Conservation (phyloP, 2,329 filamentous ascomycete species). For the Scedosporium apiospermum region DNA sequence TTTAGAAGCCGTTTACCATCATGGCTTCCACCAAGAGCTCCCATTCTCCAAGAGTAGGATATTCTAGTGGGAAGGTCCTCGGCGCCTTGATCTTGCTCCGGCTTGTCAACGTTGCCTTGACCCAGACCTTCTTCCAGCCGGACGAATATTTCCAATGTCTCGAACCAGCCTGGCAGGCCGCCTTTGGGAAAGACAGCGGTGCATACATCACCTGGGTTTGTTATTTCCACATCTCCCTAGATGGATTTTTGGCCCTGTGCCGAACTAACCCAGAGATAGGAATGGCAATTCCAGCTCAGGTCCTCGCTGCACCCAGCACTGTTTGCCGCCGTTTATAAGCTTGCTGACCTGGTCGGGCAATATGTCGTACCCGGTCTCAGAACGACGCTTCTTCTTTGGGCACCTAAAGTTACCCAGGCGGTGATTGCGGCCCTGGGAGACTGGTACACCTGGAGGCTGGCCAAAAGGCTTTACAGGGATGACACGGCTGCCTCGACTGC, state of each 20-base stretch:
- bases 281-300: conserved; percentile 83
- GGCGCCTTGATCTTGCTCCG: conserved; percentile 55
- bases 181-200: conserved; percentile 66
- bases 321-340: conserved; percentile 67
- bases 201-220: conserved; percentile 95
- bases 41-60: conserved; percentile 9
- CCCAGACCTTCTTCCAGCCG: conserved; percentile 92
- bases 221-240: conserved; percentile 11
- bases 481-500: conserved; percentile 21
- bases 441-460: conserved; percentile 80
- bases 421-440: conserved; percentile 69
- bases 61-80: conserved; percentile 12
- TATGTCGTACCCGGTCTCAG: conserved; percentile 17
- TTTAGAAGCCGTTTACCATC: background rate
- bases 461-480: conserved; percentile 61
- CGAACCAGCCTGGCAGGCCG: conserved; percentile 85
- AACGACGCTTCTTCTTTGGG: conserved; percentile 50
- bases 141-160: conserved; percentile 96
- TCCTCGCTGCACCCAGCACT: conserved; percentile 86
- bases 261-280: conserved; percentile 40
- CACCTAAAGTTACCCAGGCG: conserved; percentile 70
- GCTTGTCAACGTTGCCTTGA: conserved; percentile 65
- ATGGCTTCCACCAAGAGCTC: background rate
- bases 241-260: conserved; percentile 8
- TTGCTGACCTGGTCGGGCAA: conserved; percentile 40